Evolutionary conservation across 2,329 filamentous ascomycete species (phyloP).

Genomic region (Trichoderma aggressivum): DNA sequence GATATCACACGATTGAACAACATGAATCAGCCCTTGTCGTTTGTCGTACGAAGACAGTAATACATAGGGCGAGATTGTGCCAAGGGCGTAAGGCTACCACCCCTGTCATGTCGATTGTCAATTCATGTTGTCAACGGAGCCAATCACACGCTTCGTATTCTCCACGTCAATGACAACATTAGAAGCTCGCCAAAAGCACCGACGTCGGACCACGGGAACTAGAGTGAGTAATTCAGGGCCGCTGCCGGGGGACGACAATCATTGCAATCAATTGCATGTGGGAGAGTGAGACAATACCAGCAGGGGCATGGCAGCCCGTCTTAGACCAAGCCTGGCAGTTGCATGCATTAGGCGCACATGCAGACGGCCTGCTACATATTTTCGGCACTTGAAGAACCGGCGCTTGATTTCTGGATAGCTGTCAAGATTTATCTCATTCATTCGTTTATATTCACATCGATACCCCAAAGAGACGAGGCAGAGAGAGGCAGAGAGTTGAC

Average conservation of each 20-base stretch:
- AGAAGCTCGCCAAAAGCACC: not conserved
- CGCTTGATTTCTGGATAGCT: not conserved
- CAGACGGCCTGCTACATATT: not conserved
- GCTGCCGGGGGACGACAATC: not conserved
- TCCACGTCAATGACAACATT: not conserved
- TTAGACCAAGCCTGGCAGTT: too few relatives aligned
- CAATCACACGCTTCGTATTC: not conserved
- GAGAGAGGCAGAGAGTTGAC: not conserved
- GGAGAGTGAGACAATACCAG: not conserved
- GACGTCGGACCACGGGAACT: constrained; percentile 1
- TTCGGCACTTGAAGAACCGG: not conserved
- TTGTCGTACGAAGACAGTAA: not conserved
- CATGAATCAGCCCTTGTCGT: not conserved
- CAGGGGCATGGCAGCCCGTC: too few relatives aligned
- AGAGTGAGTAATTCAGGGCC: not conserved
- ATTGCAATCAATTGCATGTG: not conserved
- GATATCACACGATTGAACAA: not conserved
- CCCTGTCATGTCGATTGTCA: not conserved
- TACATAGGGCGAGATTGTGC: not conserved
- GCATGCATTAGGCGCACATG: too few relatives aligned
- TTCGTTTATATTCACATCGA: not conserved
- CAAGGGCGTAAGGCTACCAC: not conserved
- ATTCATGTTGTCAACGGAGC: not conserved
- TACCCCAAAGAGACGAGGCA: not conserved
- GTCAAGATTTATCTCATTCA: not conserved